phyloP scores from a whole-genome alignment of 106 monocot species.

The Triglochin maritima region DNA sequence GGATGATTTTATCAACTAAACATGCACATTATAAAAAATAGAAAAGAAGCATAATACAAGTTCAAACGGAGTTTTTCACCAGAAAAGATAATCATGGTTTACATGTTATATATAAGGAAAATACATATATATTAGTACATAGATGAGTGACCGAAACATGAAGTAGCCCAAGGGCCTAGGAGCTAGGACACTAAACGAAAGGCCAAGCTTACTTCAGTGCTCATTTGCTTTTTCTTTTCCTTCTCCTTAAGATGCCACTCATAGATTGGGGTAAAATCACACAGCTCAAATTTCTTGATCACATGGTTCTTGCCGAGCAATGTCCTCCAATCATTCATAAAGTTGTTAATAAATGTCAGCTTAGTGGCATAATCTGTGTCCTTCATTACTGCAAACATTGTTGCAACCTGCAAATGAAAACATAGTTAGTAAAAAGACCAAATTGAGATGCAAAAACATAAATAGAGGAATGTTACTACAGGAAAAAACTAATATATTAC shows the following conservation, averaged over 20 bases:
- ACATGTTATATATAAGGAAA: too few relatives aligned
- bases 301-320: constrained; percentile 86
- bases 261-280: constrained; percentile 93
- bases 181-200: not conserved
- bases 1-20: too few relatives aligned
- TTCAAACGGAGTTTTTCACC: too few relatives aligned
- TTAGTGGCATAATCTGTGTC: constrained; percentile 94
- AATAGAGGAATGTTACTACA: too few relatives aligned
- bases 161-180: too few relatives aligned
- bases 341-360: constrained; percentile 77
- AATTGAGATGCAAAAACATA: too few relatives aligned
- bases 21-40: too few relatives aligned
- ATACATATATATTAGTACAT: too few relatives aligned
- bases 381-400: constrained; percentile 99
- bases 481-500: constrained; percentile 14
- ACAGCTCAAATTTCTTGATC: constrained; percentile 93
- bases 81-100: too few relatives aligned
- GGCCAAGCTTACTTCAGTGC: constrained; percentile 42
- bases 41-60: too few relatives aligned
- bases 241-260: constrained; percentile 94
- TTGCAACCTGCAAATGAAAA: constrained; percentile 64
- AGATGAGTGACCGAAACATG: too few relatives aligned
- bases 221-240: constrained; percentile 97
- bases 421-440: too few relatives aligned
- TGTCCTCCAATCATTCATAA: constrained; percentile 73